phyloP scores from a whole-genome alignment of 495 filamentous ascomycete genomes.

The Aspergillus wentii region DNA sequence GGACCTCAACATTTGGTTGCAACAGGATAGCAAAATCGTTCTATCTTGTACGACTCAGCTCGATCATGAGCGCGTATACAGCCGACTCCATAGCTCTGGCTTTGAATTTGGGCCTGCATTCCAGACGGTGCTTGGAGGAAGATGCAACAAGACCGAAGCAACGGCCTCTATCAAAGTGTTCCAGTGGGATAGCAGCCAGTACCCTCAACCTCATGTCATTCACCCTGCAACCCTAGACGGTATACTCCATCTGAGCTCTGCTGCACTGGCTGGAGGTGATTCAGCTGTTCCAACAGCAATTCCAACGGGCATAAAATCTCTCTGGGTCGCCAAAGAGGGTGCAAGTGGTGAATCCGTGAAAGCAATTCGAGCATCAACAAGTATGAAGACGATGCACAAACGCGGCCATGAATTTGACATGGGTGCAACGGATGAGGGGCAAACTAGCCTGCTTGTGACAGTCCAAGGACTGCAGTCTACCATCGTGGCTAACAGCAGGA shows the following conservation, averaged over 20 bases:
- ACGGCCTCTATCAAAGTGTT: constrained; percentile 5
- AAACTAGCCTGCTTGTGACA: constrained; percentile 1
- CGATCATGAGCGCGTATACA: constrained; percentile 4
- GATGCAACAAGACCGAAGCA: constrained; percentile 3
- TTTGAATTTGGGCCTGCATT: constrained; percentile 10
- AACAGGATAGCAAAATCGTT: background rate
- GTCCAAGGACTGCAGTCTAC: constrained; percentile 6
- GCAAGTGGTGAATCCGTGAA: background rate
- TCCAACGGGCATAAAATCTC: constrained; percentile 2
- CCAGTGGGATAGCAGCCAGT: background rate
- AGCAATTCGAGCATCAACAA: background rate
- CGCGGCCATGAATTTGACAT: constrained; percentile 8
- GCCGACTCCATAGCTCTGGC: background rate
- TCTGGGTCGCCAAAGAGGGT: constrained; percentile 8
- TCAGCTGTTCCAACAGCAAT: constrained; percentile 1
- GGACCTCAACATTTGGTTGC: background rate
- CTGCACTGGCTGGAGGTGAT: constrained; percentile 2
- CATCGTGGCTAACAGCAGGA: constrained; percentile 1
- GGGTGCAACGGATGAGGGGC: background rate
- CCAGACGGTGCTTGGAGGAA: constrained; percentile 1
- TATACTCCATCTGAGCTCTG: too few relatives aligned
- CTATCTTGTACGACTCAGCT: constrained; percentile 1
- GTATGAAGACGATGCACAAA: background rate
- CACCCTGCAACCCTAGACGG: too few relatives aligned
- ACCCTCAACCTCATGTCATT: constrained; percentile 1